Base-by-base conservation (phyloP, 129 eudicot genomes). In the Logfia minima region DNA sequence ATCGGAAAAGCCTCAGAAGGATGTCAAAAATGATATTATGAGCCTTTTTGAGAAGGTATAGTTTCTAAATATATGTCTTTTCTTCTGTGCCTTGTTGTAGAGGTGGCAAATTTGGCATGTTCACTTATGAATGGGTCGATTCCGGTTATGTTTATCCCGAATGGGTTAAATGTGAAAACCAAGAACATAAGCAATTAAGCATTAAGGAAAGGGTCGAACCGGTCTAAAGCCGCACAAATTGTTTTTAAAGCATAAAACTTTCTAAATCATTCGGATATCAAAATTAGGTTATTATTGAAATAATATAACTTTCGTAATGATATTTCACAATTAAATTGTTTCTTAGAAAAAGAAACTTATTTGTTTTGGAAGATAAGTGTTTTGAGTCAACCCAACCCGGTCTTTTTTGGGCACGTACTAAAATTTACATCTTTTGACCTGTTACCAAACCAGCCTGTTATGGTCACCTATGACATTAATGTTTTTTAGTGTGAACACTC, bases 21-120 rank as follows among this genome's bases (percentile, higher is more conserved):
- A 95, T 79, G 92, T 91, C 48, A 95, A 91, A 85, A 87, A 76
- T 70, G 99, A 95, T 80, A 95, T 95, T 9, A 95, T 95, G 99
- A 91, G 94, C 78, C 97, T 95, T 60, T 95, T 95, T 79, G 99
- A 95, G 75, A 95, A 89, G 97, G 97, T 91, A 71, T 79, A 53
- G 21, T 14, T 68, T 39, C 19, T 19, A 31, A 18, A 66, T 4
- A 29, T 4, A 22, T 55, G 39, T 34, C 29, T 55, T 52, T 4
- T 67, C 60, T 66, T 65, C 72, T 48, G n/a, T 39, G 34, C 13
- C 55, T 48, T 48, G 55, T 75, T 39, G 4, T 60, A 58, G 39
- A 45, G 75, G 61, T 51, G 28, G 52, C 21, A 32, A 51, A 8
- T 48, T 29, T 18, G 22, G 31, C 24, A 2, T 11, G 62, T 52